A percentile compares a stretch with the other conserved stretches of the same genome.
Evolutionary conservation across 345 rosid genomes (phyloP).

Genomic region (Jatropha curcas): DNA sequence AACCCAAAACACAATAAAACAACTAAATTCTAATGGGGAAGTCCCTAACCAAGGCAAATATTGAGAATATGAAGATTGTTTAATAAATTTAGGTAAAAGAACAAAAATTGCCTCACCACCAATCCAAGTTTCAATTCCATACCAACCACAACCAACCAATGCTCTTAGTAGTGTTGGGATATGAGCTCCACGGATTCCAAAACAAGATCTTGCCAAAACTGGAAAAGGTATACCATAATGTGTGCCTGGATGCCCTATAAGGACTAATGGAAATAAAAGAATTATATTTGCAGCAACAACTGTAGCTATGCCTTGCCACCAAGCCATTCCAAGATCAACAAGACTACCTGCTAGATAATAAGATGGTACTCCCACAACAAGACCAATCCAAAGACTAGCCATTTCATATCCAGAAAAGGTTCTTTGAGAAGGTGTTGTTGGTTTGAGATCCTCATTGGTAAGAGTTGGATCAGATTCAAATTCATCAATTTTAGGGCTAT

Average conservation of each 20-base stretch:
- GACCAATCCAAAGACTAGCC: constrained; percentile 97
- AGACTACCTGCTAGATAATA: constrained; percentile 88
- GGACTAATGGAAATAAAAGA: constrained; percentile 63
- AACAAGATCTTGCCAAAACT: constrained; percentile 78
- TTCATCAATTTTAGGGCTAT: constrained; percentile 24
- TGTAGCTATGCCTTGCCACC: constrained; percentile 98
- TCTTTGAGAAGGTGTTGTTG: constrained; percentile 54
- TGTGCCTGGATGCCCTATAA: constrained; percentile 87
- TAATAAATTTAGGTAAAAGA: constrained; percentile 59
- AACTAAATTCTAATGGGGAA: constrained; percentile 77
- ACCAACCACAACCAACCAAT: constrained; percentile 95
- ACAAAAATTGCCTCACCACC: constrained; percentile 94
- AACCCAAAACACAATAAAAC: constrained; percentile 78
- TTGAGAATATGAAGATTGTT: constrained; percentile 46
- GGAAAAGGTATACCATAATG: constrained; percentile 85
- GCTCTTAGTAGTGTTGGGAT: constrained; percentile 84
- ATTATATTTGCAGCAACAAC: constrained; percentile 79
- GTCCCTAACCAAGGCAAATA: constrained; percentile 77
- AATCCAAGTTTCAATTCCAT: constrained; percentile 96
- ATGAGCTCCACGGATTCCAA: constrained; percentile 84
- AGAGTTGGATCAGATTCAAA: constrained; percentile 58
- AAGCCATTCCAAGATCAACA: constrained; percentile 94
- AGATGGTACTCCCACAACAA: constrained; percentile 90
- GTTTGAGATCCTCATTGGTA: constrained; percentile 85
- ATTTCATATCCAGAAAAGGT: constrained; percentile 74